Conservation (phyloP, 108 stramenopile genomes). For the Cyclostephanos invisitatus region DNA sequence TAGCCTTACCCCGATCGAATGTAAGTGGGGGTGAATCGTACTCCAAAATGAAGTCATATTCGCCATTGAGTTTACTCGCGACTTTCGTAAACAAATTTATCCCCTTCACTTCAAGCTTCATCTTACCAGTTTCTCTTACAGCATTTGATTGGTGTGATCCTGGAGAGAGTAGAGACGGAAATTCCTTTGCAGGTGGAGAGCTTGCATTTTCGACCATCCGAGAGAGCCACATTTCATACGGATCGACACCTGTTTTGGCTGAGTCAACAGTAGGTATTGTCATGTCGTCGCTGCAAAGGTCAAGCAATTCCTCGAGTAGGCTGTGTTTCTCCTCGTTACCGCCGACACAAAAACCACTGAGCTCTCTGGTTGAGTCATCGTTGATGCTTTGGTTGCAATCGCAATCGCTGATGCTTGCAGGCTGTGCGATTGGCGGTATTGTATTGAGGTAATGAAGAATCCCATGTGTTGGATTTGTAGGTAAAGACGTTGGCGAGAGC, state of each 20-base stretch:
- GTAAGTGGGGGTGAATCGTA: constrained; percentile 9
- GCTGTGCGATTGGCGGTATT: not conserved
- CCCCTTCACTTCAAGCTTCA: constrained; percentile 13
- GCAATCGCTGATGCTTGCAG: not conserved
- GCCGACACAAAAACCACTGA: not conserved
- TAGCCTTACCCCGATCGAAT: not conserved
- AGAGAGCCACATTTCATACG: constrained; percentile 40
- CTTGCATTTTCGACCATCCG: constrained; percentile 17
- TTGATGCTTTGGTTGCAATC: not conserved
- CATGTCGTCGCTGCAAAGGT: constrained; percentile 48
- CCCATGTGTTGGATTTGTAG: not conserved
- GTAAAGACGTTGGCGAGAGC: not conserved
- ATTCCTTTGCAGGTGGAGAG: constrained; percentile 29
- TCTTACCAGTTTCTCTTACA: constrained; percentile 6
- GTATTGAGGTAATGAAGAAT: not conserved
- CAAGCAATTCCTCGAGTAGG: constrained; percentile 41
- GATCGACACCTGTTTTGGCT: constrained; percentile 20
- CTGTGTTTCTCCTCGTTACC: constrained; percentile 10
- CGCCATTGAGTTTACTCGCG: constrained; percentile 10
- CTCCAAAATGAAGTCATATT: constrained; percentile 15
- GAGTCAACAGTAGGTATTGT: constrained; percentile 39
- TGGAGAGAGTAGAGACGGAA: constrained; percentile 2
- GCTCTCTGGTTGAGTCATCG: constrained; percentile 4
- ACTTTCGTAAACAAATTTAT: constrained; percentile 15
- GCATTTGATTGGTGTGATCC: not conserved